These are phyloP conservation scores for Rostrohypoxylon terebratum DNA, from an alignment of 495 filamentous ascomycete genomes.

Conservation along the genomic window DNA sequence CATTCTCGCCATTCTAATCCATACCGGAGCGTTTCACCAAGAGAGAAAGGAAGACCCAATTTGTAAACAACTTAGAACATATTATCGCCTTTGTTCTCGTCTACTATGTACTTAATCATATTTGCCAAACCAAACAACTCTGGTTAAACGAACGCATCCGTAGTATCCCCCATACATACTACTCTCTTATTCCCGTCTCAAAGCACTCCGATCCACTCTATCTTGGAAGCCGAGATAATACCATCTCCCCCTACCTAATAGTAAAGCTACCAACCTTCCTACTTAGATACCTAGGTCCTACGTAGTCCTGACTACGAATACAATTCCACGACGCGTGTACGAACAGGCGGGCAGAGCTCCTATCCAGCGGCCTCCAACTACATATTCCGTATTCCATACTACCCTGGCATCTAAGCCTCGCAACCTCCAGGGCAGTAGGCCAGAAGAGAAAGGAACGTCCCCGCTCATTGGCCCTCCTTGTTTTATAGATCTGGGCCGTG, in stretches of 20 bases:
- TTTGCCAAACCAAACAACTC: not conserved
- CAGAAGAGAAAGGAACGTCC: not conserved
- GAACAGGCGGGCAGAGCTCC: constrained; percentile 21
- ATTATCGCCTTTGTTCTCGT: not conserved
- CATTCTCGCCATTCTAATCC: constrained; percentile 7
- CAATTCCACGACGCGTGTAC: constrained; percentile 17
- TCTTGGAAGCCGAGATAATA: not conserved
- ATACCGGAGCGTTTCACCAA: constrained; percentile 9
- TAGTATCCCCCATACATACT: not conserved
- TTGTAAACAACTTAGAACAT: constrained; percentile 1
- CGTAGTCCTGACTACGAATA: not conserved
- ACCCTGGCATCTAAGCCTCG: constrained; percentile 40
- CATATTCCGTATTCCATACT: constrained; percentile 10
- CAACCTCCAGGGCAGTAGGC: constrained; percentile 17
- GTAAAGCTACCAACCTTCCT: not conserved
- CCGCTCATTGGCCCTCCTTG: constrained; percentile 18
- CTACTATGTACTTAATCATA: not conserved
- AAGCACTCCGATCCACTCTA: not conserved
- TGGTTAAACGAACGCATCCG: not conserved
- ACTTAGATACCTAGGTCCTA: not conserved
- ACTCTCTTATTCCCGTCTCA: not conserved
- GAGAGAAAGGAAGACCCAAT: not conserved
- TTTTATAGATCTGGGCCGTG: constrained; percentile 26
- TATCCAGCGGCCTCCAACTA: constrained; percentile 36
- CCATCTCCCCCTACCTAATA: not conserved